A percentile compares a stretch with the other conserved stretches of the same genome.
Conservation (phyloP, 192 early-diverging fungal genomes). For the Coemansia sp. region DNA sequence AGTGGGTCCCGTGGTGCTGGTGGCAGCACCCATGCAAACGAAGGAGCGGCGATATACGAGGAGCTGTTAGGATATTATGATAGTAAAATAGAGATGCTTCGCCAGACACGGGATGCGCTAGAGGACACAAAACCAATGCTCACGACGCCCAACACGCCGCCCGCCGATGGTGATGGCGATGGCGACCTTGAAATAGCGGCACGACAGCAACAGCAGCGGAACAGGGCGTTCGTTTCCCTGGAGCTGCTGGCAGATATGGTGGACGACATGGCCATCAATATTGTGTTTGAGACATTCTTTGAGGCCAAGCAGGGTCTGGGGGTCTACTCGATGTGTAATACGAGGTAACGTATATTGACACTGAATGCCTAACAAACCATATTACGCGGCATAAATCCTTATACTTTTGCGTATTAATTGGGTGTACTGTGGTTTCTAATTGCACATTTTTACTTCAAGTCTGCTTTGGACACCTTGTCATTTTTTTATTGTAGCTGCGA, state of each 20-base stretch:
- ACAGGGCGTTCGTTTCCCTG: constrained; percentile 42
- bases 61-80: constrained; percentile 50
- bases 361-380: not conserved
- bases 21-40: not conserved
- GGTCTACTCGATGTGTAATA: constrained; percentile 74
- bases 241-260: constrained; percentile 61
- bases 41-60: constrained; percentile 29
- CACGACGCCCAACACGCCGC: constrained; percentile 24
- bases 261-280: constrained; percentile 71
- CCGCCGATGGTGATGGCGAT: constrained; percentile 2
- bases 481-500: constrained; percentile 51
- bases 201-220: constrained; percentile 6
- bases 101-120: constrained; percentile 37
- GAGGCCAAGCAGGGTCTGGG: constrained; percentile 62
- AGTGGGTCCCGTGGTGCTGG: not conserved
- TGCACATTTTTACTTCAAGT: not conserved
- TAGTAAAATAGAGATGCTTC: constrained; percentile 31
- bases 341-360: constrained; percentile 56
- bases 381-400: not conserved
- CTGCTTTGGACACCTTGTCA: not conserved
- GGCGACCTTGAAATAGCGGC: not conserved
- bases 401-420: too few relatives aligned
- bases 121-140: constrained; percentile 28
- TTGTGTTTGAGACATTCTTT: constrained; percentile 70
- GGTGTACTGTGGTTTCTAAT: not conserved